These are phyloP conservation scores for Pythium myriotylum DNA, from an alignment of 352 stramenopile species.

Conservation along the genomic window DNA sequence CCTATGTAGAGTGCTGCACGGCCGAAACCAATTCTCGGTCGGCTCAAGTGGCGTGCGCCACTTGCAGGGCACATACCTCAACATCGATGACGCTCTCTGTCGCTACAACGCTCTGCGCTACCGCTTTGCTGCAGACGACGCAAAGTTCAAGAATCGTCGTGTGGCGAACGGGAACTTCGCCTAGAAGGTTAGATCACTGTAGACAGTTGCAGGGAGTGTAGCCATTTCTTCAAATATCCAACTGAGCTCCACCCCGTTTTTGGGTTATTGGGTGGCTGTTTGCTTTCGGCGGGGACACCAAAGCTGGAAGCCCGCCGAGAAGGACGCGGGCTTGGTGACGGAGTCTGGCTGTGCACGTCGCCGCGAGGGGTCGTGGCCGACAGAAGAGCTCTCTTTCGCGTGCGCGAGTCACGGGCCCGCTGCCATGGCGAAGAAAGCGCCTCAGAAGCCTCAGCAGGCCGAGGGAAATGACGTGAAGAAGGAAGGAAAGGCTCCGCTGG, in stretches of 20 bases:
- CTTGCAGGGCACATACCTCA: slow-evolving; percentile 86
- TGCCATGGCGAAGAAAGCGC: slow-evolving; percentile 11
- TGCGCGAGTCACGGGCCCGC: background rate
- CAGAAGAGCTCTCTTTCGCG: background rate
- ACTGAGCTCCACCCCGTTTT: background rate
- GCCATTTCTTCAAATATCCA: slow-evolving; percentile 3
- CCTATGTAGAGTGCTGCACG: slow-evolving; percentile 61
- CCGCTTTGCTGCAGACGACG: slow-evolving; percentile 46
- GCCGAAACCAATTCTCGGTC: slow-evolving; percentile 72
- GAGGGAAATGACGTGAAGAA: slow-evolving; percentile 13
- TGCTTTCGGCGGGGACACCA: background rate
- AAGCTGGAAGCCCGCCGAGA: slow-evolving; percentile 1
- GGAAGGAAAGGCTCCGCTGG: background rate
- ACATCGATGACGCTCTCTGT: slow-evolving; percentile 87
- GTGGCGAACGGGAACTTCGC: slow-evolving; percentile 77
- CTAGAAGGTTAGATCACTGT: background rate
- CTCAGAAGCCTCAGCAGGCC: background rate
- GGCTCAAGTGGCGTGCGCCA: slow-evolving; percentile 76
- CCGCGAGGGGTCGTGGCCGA: background rate
- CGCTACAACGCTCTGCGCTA: slow-evolving; percentile 78
- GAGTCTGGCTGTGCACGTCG: background rate
- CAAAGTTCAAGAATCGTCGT: slow-evolving; percentile 60
- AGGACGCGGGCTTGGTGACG: background rate
- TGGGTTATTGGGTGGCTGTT: slow-evolving; percentile 3
- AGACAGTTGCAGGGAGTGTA: slow-evolving; percentile 1